A percentile compares a stretch with the other conserved stretches of the same genome.
Evolutionary conservation across 257 asterid species (phyloP).

Genomic region (Plantago elongata): DNA sequence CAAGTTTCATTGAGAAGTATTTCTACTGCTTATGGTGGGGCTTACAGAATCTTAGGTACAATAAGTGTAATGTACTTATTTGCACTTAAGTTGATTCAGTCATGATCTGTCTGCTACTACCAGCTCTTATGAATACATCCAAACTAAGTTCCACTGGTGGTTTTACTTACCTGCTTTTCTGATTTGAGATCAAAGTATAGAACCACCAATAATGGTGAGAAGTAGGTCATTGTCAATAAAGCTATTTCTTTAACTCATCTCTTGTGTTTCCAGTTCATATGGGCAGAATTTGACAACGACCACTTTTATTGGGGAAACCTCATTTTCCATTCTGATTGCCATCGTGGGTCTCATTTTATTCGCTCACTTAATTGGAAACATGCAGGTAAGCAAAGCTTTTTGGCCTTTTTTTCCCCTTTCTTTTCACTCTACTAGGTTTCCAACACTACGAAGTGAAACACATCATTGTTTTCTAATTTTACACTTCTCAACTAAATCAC

Average conservation of each 20-base stretch:
- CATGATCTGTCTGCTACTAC: not conserved
- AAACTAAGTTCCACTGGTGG: no score
- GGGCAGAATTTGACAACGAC: slow-evolving; percentile 90
- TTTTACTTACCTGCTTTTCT: no score
- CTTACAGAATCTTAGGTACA: slow-evolving; percentile 82
- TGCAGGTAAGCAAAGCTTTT: slow-evolving; percentile 58
- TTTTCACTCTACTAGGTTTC: not conserved
- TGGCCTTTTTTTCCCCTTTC: not conserved
- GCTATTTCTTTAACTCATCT: slow-evolving; percentile 12
- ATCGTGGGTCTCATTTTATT: slow-evolving; percentile 79
- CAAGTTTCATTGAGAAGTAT: slow-evolving; percentile 69
- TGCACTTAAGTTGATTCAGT: not conserved
- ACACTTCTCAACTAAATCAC: no score
- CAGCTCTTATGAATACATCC: no score
- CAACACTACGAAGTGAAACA: not conserved
- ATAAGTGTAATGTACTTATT: not conserved
- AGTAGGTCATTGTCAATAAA: not conserved
- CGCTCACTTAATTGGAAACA: slow-evolving; percentile 91
- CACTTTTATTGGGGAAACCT: slow-evolving; percentile 79
- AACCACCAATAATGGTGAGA: not conserved
- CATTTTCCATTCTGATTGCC: slow-evolving; percentile 84
- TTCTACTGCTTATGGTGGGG: slow-evolving; percentile 99
- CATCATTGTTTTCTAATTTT: no score
- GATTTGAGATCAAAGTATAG: not conserved
- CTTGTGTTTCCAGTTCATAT: slow-evolving; percentile 52